Conservation (phyloP, 257 asterid genomes). For the Thymus quinquecostatus region DNA sequence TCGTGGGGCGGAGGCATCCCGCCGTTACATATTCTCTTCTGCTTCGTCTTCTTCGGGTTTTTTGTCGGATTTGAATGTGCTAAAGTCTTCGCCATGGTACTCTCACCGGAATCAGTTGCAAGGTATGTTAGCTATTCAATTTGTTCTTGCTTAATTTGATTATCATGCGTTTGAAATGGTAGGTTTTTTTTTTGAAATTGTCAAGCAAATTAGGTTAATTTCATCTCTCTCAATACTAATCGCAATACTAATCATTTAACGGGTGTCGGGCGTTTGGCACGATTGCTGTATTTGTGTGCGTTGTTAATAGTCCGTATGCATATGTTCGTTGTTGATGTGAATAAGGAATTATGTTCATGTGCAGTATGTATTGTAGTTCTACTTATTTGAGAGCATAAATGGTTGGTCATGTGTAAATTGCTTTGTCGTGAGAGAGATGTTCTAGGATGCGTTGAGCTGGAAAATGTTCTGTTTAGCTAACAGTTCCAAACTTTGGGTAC, state of each 20-base stretch:
- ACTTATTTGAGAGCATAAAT: not conserved
- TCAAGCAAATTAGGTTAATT: not conserved
- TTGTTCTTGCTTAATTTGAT: constrained; percentile 8
- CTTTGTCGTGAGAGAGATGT: not conserved
- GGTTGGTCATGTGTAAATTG: not conserved
- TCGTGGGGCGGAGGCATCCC: constrained; percentile 24
- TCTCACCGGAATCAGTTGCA: constrained; percentile 41
- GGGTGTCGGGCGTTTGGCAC: not conserved
- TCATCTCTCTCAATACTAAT: not conserved
- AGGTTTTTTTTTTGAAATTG: not conserved
- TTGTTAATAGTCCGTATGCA: not conserved
- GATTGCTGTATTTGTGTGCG: not conserved
- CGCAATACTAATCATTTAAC: not conserved
- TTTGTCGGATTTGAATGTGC: constrained; percentile 30
- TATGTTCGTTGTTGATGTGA: not conserved
- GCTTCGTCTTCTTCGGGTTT: constrained; percentile 23
- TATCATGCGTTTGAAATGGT: not conserved
- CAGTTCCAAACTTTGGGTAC: constrained; percentile 15
- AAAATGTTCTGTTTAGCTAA: not conserved
- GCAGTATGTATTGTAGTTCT: not conserved
- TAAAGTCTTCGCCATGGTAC: constrained; percentile 38
- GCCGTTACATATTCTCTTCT: constrained; percentile 41
- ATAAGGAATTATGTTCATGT: not conserved
- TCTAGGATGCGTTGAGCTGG: not conserved
- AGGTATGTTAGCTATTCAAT: constrained; percentile 44